Evolutionary conservation across 2,329 filamentous ascomycete species (phyloP), one percentile per base, ranked within the genome.

Genomic region (Pseudogymnoascus sp.): DNA sequence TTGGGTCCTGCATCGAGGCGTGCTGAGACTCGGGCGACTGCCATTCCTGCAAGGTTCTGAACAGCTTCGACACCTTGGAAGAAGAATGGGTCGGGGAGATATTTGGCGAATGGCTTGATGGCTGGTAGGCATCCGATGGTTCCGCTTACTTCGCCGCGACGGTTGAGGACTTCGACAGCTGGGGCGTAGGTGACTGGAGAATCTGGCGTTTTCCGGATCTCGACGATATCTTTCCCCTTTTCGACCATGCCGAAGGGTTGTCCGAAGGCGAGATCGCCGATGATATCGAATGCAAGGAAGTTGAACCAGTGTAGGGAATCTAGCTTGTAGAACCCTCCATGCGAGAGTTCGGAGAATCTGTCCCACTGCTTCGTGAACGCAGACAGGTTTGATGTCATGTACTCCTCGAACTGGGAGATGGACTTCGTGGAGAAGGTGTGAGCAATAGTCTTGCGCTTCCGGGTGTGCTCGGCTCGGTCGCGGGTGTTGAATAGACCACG

Each of bases 401-500:
- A 96, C 61, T 91, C 89, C 78, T 96, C 92, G 72, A 96, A 96
- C 73, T 96, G 87, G 64, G 82, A 82, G 62, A 96, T 83, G 8
- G 85, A 90, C 77, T 93, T 96, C 65, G 88, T 82, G 12, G 87
- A 90, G 77, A 96, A 96, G 34, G 90, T 95, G 75, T 96, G 91
- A 1, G 90, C 87, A 59, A 96, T 85, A 2, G 90, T 88, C 82
- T 96, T 96, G 70, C 92, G 85, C 82, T 96, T 97, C 66, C 92
- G 86, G 0, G 88, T 88, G 75, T 97, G 92, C 71, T 96, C 90
- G 0, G 80, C 80, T 59, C 93, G 84, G 76, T 93, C 86, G 34
- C 93, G 83, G 0, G 92, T 96, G 75, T 96, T 96, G 84, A 96
- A 97, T 11, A 97, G 81, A 18, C 91, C 91, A 11, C 90, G 85